Conservation (phyloP, 805 yeast species). For the Candida railenensis region DNA sequence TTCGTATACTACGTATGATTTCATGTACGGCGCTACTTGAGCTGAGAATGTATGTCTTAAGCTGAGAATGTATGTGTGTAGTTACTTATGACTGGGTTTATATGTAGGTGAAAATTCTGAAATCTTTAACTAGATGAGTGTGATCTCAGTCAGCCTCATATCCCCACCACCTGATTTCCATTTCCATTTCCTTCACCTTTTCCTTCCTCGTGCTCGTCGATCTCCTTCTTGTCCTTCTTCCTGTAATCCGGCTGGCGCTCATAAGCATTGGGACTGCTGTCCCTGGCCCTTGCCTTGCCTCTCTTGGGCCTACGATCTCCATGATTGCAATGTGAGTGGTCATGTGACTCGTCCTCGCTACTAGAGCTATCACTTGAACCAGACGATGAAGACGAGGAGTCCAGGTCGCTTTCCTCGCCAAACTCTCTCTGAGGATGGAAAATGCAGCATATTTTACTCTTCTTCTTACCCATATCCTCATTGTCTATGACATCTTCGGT, state of each 20-base stretch:
- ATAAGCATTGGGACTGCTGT: constrained; percentile 74
- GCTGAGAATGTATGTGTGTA: too few species aligned
- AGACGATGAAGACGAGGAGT: constrained; percentile 18
- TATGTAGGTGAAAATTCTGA: too few species aligned
- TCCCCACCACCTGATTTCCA: too few species aligned
- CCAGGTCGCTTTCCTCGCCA: constrained; percentile 42
- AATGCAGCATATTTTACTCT: constrained; percentile 87
- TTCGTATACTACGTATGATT: too few species aligned
- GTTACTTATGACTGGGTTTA: too few species aligned
- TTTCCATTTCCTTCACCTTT: too few species aligned
- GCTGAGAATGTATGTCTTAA: too few species aligned
- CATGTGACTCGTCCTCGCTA: constrained; percentile 8
- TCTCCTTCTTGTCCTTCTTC: constrained; percentile 9
- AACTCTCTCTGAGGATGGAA: constrained; percentile 72
- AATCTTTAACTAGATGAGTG: not conserved
- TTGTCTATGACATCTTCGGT: constrained; percentile 84
- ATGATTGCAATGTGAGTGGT: constrained; percentile 9
- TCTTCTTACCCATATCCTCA: constrained; percentile 84
- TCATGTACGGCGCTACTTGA: too few species aligned
- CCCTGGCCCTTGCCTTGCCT: constrained; percentile 18
- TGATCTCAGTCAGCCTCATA: too few species aligned
- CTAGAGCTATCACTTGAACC: constrained; percentile 34
- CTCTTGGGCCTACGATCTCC: constrained; percentile 21
- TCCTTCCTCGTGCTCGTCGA: not conserved
- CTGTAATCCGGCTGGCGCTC: constrained; percentile 77